phyloP scores from a whole-genome alignment of 2,329 filamentous ascomycete genomes.

The Lachnellula cervina region DNA sequence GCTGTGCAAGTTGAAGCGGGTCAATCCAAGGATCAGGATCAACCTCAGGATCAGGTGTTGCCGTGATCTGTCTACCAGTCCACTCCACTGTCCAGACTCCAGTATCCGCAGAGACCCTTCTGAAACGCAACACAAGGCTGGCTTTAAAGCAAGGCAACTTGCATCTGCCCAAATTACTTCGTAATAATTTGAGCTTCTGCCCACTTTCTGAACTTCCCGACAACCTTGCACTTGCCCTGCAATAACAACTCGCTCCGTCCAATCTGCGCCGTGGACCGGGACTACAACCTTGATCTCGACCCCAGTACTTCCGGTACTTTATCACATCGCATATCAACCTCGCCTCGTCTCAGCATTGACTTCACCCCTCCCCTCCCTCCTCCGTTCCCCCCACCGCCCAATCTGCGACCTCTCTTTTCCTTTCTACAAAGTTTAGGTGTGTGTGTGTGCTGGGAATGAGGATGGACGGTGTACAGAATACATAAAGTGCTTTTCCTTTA shows the following conservation, averaged over 20 bases:
- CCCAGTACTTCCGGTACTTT: constrained; percentile 10
- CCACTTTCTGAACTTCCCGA: neutral
- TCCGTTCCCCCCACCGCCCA: constrained; percentile 1
- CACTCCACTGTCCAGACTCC: too few relatives aligned
- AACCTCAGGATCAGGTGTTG: neutral
- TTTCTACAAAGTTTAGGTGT: constrained; percentile 3
- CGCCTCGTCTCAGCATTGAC: constrained; percentile 20
- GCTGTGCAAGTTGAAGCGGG: neutral
- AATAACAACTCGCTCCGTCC: constrained; percentile 7
- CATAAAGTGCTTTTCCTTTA: neutral
- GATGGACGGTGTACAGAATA: constrained; percentile 13
- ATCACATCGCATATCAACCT: constrained; percentile 11
- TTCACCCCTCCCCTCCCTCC: constrained; percentile 7
- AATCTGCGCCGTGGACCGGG: constrained; percentile 5
- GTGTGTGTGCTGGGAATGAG: constrained; percentile 5
- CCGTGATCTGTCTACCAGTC: neutral
- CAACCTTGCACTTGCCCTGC: neutral
- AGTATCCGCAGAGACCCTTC: neutral
- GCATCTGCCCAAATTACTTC: neutral
- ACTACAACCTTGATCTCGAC: constrained; percentile 14
- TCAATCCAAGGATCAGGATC: neutral
- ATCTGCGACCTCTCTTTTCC: constrained; percentile 2
- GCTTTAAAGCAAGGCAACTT: neutral
- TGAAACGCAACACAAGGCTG: neutral
- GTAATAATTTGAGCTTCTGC: too few relatives aligned